Conservation (phyloP, 1,284 basidiomycete species). For the Inonotus obliquus region DNA sequence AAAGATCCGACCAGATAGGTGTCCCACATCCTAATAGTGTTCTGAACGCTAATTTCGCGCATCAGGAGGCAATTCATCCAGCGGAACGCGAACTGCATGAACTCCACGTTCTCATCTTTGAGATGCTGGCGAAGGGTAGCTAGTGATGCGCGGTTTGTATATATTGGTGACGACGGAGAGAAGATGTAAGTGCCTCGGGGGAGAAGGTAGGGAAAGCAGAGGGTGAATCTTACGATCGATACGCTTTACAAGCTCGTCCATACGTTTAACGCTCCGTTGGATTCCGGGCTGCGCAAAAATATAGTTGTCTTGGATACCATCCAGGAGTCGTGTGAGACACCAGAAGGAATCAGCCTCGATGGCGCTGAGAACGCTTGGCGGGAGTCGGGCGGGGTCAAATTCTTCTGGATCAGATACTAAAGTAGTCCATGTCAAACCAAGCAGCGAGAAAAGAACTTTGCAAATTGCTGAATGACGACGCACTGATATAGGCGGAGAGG, state of each 20-base stretch:
- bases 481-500: conserved; percentile 86
- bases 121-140: conserved; percentile 82
- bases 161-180: background rate
- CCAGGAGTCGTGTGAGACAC: conserved; percentile 90
- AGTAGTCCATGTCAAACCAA: conserved; percentile 8
- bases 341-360: conserved; percentile 96
- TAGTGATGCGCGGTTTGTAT: conserved; percentile 27
- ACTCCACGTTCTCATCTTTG: conserved; percentile 88
- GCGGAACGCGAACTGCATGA: conserved; percentile 97
- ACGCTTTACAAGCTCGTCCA: conserved; percentile 87
- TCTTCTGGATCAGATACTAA: conserved; percentile 82
- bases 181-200: conserved; percentile 30
- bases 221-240: conserved; percentile 73
- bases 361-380: conserved; percentile 66
- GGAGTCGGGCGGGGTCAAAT: conserved; percentile 78
- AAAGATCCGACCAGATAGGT: conserved; percentile 80
- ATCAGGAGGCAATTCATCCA: conserved; percentile 99
- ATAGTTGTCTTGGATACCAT: conserved; percentile 97
- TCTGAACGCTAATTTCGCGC: conserved; percentile 92
- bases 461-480: conserved; percentile 22
- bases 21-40: conserved; percentile 98
- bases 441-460: conserved; percentile 10
- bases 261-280: conserved; percentile 83
- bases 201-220: conserved; percentile 27
- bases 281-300: conserved; percentile 95